Percentiles rank a stretch among this genome's conserved stretches.
These are phyloP conservation scores for Penstemon davidsonii DNA, from an alignment of 257 asterid genomes.

Conservation along the genomic window DNA sequence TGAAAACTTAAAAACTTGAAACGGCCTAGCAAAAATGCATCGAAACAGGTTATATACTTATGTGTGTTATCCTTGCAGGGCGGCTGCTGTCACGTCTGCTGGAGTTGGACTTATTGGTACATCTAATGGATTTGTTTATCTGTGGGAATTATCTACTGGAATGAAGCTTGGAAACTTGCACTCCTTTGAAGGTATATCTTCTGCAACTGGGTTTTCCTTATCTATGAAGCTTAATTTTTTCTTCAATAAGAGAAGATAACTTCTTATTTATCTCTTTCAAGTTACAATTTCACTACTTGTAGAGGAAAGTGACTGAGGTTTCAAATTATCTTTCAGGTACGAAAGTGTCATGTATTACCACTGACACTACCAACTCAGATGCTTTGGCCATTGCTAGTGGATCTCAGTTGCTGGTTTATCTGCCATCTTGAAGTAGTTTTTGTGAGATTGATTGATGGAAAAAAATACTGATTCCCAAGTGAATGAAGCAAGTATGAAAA, in stretches of 20 bases:
- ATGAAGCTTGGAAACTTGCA: slow-evolving; percentile 57
- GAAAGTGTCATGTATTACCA: slow-evolving; percentile 54
- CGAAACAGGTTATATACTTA: no score
- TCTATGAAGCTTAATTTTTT: neutral
- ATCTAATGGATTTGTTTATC: slow-evolving; percentile 68
- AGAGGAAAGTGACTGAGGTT: slow-evolving; percentile 19
- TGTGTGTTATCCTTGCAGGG: slow-evolving; percentile 42
- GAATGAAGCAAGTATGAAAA: no score
- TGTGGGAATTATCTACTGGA: slow-evolving; percentile 89
- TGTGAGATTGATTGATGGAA: no score
- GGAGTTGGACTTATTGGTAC: slow-evolving; percentile 87
- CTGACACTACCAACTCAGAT: slow-evolving; percentile 54
- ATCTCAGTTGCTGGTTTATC: slow-evolving; percentile 63
- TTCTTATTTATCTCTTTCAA: neutral
- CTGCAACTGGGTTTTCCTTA: slow-evolving; percentile 1
- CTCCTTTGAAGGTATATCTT: slow-evolving; percentile 59
- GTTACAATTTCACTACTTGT: neutral
- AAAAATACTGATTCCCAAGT: no score
- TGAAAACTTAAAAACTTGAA: no score
- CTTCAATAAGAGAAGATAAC: neutral
- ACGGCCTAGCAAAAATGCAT: no score
- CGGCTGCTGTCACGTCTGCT: slow-evolving; percentile 52
- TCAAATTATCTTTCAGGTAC: slow-evolving; percentile 44
- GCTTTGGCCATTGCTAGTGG: slow-evolving; percentile 74
- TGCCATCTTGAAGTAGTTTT: slow-evolving; percentile 37